Base-by-base conservation (phyloP, 2,329 filamentous ascomycete genomes). In the Fusarium liriodendri region DNA sequence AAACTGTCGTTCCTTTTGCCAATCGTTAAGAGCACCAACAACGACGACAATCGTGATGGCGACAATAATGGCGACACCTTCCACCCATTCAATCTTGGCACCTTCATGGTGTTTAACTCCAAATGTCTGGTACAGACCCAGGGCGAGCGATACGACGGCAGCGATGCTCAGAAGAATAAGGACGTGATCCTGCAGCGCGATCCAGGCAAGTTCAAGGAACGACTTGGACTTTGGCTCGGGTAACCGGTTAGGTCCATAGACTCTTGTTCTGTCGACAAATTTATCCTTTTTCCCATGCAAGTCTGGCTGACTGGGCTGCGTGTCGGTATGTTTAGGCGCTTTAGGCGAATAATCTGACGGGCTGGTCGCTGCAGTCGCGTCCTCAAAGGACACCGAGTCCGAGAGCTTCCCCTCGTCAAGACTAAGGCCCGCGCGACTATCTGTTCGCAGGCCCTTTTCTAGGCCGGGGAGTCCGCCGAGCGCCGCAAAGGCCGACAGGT, bases 401-500 rank as follows among this genome's bases (percentile, higher is more conserved):
- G 90, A 83, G 18, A 95, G 81, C 11, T 84, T 80, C 52, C 86
- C 87, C 82, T 97, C 95, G 71, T 97, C 95, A 2, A 91, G 78
- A 66, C 93, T 95, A 52, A 97, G 82, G 11, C 95, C 95, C 10
- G 91, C 87, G 42, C 86, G 87, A 18, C 93, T 84, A 80, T 95
- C 90, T 6, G 91, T 92, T 57, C 92, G 87, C 22, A 97, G 84
- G 4, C 94, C 95, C 76, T 90, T 92, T 81, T 95, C 94, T 60
- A 97, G 82, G 0, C 95, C 95, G 4, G 82, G 82, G 5, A 97
- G 81, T 22, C 95, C 95, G 52, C 95, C 95, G 1, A 97, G 81
- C 4, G 91, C 92, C 75, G 91, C 92, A 76, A 95, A 97, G 0
- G 94, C 95, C 13, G 91, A 87, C 66, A 97, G 83, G 63, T 91